These are phyloP conservation scores for Deinandra increscens DNA, from an alignment of 129 eudicot genomes.

Conservation along the genomic window DNA sequence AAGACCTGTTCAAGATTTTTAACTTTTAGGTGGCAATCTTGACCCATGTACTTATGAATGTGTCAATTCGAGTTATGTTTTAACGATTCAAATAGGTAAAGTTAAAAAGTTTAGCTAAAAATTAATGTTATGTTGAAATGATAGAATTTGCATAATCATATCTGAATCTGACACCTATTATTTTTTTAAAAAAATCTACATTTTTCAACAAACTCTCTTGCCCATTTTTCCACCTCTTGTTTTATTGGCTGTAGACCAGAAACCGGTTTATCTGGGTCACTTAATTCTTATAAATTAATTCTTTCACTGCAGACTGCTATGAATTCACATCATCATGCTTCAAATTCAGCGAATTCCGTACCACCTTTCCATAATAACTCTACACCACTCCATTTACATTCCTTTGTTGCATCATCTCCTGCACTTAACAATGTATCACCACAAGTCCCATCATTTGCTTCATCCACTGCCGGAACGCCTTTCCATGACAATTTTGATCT, in stretches of 20 bases:
- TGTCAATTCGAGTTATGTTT: too few relatives aligned
- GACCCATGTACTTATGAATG: too few relatives aligned
- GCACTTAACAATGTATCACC: conserved; percentile 38
- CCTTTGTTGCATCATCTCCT: conserved; percentile 42
- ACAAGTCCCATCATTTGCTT: conserved; percentile 37
- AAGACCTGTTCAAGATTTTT: too few relatives aligned
- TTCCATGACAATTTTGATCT: conserved; percentile 31
- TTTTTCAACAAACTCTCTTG: too few relatives aligned
- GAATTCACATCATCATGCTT: conserved; percentile 41
- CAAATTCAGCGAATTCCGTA: conserved; percentile 36
- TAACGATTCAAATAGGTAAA: neutral
- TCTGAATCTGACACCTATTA: neutral
- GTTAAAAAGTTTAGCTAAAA: neutral
- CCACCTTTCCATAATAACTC: conserved; percentile 35
- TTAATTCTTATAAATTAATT: neutral
- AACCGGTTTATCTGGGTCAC: neutral
- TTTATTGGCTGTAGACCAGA: neutral
- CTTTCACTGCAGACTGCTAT: conserved; percentile 53
- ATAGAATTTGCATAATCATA: neutral
- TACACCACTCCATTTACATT: conserved; percentile 35
- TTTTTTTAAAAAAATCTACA: neutral
- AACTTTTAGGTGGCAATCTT: too few relatives aligned
- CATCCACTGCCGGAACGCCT: conserved; percentile 40
- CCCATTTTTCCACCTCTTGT: neutral
- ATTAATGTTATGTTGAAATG: too few relatives aligned